Evolutionary conservation across 768 basidiomycete species (phyloP), one percentile per base, ranked within the genome.

Genomic region (Tulasnella sp.): DNA sequence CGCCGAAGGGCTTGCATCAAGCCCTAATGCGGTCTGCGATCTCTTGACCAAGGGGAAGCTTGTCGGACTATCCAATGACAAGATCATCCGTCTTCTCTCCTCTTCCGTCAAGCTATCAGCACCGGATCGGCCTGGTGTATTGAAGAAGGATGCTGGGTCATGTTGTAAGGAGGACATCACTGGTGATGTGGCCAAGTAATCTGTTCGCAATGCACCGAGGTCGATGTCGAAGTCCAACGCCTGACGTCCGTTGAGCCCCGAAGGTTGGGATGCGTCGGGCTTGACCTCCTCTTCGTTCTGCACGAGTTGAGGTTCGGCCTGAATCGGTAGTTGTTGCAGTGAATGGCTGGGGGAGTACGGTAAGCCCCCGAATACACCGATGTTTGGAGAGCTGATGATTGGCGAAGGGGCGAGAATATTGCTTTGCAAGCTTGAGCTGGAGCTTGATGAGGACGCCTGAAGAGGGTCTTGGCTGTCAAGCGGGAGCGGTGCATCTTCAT

Each of bases 41-140:
- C 55, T 42, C 13, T 38, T 19, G 34, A 56, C 27, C 23, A 47
- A 47, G 11, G 51, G 51, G 23, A 21, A 52, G 24, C 27, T 23
- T 13, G 44, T 59, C 7, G 58, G 58, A 15, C 58, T 59, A 23
- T 59, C 58, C 47, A 59, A 51, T 9, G 58, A 59, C n/a, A 59
- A 47, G 2, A 59, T 59, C 13, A 52, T n/a, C 27, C 45, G 26
- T 30, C 58, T 44, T 19, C 41, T 48, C 48, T 59, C 58, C 4
- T 27, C 56, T 5, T 59, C 48, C 26, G 45, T 43, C 17, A 49
- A 32, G 45, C 23, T 2, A 48, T 51, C 8, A n/a, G n/a, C 24
- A 43, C 43, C 29, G 19, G 55, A 43, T 26, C 38, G 41, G 42
- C 43, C 43, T 3, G 55, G 55, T 3, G 19, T 27, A 19, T 5